Evolutionary conservation across 495 filamentous ascomycete species (phyloP).

Genomic region (Cudoniella acicularis): DNA sequence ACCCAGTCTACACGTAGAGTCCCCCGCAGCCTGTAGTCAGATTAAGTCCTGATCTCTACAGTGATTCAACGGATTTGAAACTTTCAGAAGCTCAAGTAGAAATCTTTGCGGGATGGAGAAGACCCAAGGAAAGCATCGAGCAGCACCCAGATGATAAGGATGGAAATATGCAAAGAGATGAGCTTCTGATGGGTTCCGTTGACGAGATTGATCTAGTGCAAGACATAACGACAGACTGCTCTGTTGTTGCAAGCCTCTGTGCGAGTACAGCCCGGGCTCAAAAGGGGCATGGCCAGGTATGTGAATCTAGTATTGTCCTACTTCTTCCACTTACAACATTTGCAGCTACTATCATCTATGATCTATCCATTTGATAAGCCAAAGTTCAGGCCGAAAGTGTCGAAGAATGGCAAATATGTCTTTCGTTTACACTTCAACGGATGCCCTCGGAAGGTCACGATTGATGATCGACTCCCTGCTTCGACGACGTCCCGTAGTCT

Average conservation of each 20-base stretch:
- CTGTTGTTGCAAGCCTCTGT: slow-evolving; percentile 93
- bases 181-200: slow-evolving; percentile 48
- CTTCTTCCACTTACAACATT: neutral
- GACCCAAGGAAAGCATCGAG: slow-evolving; percentile 55
- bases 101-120: slow-evolving; percentile 78
- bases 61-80: slow-evolving; percentile 61
- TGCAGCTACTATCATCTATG: slow-evolving; percentile 62
- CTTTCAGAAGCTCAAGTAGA: slow-evolving; percentile 68
- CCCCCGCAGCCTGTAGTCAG: slow-evolving; percentile 7
- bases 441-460: slow-evolving; percentile 77
- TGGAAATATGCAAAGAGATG: slow-evolving; percentile 5
- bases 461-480: slow-evolving; percentile 87
- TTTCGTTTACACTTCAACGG: slow-evolving; percentile 94
- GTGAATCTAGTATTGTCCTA: neutral
- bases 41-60: slow-evolving; percentile 28
- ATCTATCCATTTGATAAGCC: slow-evolving; percentile 69
- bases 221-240: slow-evolving; percentile 92
- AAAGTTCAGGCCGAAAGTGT: slow-evolving; percentile 51
- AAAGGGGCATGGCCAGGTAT: slow-evolving; percentile 57
- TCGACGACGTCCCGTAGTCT: slow-evolving; percentile 69
- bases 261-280: slow-evolving; percentile 66
- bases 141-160: neutral
- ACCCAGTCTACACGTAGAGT: slow-evolving; percentile 23
- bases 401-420: slow-evolving; percentile 82
- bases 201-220: slow-evolving; percentile 77